Percentiles rank a stretch among this genome's conserved stretches.
Conservation (phyloP, 208 protist species). For the Leishmania martiniquensis region DNA sequence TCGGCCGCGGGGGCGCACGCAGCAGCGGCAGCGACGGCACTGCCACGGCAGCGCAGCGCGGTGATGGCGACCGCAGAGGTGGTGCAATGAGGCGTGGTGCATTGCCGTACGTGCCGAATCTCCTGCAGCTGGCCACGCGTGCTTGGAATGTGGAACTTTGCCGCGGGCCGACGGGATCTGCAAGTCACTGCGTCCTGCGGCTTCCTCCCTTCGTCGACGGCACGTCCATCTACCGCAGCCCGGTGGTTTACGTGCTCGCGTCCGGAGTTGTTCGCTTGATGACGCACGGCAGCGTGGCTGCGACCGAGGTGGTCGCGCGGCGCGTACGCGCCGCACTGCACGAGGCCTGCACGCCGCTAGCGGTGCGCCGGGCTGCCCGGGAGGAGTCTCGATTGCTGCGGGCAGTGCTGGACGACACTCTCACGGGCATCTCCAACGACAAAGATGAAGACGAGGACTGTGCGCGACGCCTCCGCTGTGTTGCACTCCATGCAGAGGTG, state of each 20-base stretch:
- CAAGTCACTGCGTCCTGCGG: constrained; percentile 23
- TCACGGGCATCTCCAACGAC: background rate
- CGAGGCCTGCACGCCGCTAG: constrained; percentile 5
- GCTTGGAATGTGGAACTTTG: constrained; percentile 40
- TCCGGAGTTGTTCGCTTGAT: constrained; percentile 29
- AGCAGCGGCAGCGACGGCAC: background rate
- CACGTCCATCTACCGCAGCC: constrained; percentile 1
- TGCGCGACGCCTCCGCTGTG: background rate
- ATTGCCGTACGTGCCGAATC: background rate
- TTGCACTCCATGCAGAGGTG: background rate
- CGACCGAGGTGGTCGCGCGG: constrained; percentile 11
- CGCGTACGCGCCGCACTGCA: constrained; percentile 6
- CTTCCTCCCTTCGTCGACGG: constrained; percentile 15
- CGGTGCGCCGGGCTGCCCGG: constrained; percentile 9
- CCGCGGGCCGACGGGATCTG: background rate
- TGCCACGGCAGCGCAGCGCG: background rate
- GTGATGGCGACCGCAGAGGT: background rate
- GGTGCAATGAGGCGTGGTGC: background rate
- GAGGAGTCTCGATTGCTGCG: constrained; percentile 22
- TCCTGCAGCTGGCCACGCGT: constrained; percentile 7
- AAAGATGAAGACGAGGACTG: background rate
- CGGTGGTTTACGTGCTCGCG: constrained; percentile 13
- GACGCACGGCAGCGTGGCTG: constrained; percentile 17
- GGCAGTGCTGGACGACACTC: constrained; percentile 10
- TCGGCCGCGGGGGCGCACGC: background rate